A percentile compares a stretch with the other conserved stretches of the same genome.
phyloP scores from a whole-genome alignment of 2,329 filamentous ascomycete genomes.

The Phaeosphaeria sp. region DNA sequence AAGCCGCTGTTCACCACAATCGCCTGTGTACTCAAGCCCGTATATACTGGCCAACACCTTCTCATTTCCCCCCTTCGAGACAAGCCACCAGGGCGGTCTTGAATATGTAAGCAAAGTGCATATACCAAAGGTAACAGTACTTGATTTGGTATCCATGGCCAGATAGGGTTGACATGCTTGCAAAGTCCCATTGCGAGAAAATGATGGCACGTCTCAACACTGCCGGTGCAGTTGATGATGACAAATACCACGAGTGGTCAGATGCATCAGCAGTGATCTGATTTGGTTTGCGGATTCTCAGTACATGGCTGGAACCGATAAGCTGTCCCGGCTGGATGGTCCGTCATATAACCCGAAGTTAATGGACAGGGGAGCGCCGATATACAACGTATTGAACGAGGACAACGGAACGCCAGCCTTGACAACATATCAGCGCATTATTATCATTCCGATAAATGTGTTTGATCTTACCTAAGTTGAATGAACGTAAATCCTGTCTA shows the following conservation, averaged over 20 bases:
- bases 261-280: constrained; percentile 62
- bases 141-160: constrained; percentile 28
- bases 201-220: constrained; percentile 45
- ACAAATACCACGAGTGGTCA: constrained; percentile 44
- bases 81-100: constrained; percentile 71
- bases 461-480: neutral
- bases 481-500: neutral
- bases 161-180: constrained; percentile 32
- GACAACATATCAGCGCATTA: neutral
- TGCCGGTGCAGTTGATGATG: constrained; percentile 33
- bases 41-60: constrained; percentile 56
- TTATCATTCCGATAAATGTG: neutral
- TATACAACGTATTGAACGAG: neutral
- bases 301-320: constrained; percentile 65
- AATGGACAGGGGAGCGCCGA: neutral
- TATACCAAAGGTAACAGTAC: neutral
- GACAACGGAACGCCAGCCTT: neutral
- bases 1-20: constrained; percentile 10
- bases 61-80: constrained; percentile 64
- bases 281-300: constrained; percentile 63
- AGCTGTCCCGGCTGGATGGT: constrained; percentile 49
- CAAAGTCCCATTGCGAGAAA: constrained; percentile 50
- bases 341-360: constrained; percentile 33
- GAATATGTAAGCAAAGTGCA: neutral
- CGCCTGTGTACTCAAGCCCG: constrained; percentile 16